Base-by-base conservation (phyloP, 2,329 filamentous ascomycete species). In the Fusarium solani-melongenae region DNA sequence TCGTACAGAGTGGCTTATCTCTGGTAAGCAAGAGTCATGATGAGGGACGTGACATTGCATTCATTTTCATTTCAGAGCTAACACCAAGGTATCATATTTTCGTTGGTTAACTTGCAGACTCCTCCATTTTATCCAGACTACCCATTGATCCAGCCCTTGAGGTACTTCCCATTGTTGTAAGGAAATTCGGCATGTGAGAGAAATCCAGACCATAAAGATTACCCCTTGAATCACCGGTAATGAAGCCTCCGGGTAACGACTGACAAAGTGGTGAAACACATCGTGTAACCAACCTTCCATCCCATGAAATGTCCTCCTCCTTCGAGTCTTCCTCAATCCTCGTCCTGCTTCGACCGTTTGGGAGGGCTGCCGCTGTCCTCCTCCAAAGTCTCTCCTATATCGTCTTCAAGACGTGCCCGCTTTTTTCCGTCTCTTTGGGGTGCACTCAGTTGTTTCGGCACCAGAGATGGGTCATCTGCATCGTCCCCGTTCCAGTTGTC, bases 371-470 rank as follows among this genome's bases (percentile, higher is more conserved):
- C 51, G 24, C 33, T 44, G 29, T 56, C 61, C 10, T 24, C 51
- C 10, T 5, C 55, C 49, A 41, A 46, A 33, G n/a, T 62, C 39
- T 67, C 62, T 36, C 38, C 41, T 10, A 56, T 58, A 33, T 53
- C 44, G 33, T 70, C 71, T 24, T 60, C 44, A 36, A 69, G 38
- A 5, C 58, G 71, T 27, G 41, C 31, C 14, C 68, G 64, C 61
- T 74, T 75, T 46, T 70, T 74, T 22, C 69, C 58, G 14, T 62
- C 62, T 36, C 46, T 46, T 51, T 62, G 57, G 7, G 68, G 20
- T 9, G 27, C 39, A 15, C 27, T n/a, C 41, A 44, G 17, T 24
- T 33, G 34, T 10, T 57, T 17, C 31, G 49, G 51, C 2, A 51
- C 20, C 38, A 36, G 14, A 20, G 39, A 34, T 17, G 64, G 51